Evolutionary conservation across 1,139 yeast genomes (phyloP), one percentile per base, ranked within the genome.

Genomic region (Saccharomyces hybrid): DNA sequence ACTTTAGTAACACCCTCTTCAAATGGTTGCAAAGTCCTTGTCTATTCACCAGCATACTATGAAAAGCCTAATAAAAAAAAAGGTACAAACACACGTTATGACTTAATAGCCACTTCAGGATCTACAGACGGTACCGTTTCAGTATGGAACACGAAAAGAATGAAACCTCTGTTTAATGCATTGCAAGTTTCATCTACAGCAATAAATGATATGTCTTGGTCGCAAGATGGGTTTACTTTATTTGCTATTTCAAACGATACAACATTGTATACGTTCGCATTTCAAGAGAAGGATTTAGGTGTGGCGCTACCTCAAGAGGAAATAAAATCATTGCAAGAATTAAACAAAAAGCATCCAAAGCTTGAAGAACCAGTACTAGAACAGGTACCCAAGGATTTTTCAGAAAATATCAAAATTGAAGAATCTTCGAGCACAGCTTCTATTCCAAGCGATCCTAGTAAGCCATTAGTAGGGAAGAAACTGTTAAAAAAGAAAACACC

Each of bases 21-120:
- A 50, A 69, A 65, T 19, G 70, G 73, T 14, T 83, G 88, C 56
- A 81, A 79, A 58, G 80, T 81, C 4, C 80, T 80, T 14, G 70
- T 71, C 54, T 83, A 80, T 63, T 80, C 78, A 54, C 86, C 88
- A 2, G 66, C 68, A 8, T 62, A 79, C 7, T 78, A 68, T 58
- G 66, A 64, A 46, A 64, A 65, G 52, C 49, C 53, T 11, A 64
- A 62, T 49, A 46, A 29, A 3, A 69, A 65, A 53, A 63, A 57
- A 54, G 65, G 59, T 16, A 59, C 60, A 9, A 61, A 61, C 50
- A 65, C 71, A 49, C 64, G 74, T 27, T 79, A 77, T 64, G 83
- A 86, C 55, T 77, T 91, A 23, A 71, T 91, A 44, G 98, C 98
- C 0, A 84, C 97, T 3, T 88, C 95, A 0, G 97, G 97, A 1